phyloP scores from a whole-genome alignment of 768 basidiomycete species.

The Gautieria morchelliformis region DNA sequence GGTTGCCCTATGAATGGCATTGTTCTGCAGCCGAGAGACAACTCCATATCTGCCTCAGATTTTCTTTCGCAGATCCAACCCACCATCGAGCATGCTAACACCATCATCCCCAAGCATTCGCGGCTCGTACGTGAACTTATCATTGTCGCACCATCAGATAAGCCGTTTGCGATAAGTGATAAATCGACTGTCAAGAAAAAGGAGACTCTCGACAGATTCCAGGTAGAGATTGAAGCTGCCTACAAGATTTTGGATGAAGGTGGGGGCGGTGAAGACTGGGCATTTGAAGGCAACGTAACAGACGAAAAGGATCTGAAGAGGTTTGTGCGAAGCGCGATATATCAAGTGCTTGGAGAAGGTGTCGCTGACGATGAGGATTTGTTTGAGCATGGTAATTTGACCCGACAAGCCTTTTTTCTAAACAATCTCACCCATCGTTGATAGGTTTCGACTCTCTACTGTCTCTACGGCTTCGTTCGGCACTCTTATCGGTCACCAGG shows the following conservation, averaged over 20 bases:
- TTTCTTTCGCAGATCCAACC: slow-evolving; percentile 12
- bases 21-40: slow-evolving; percentile 9
- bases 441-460: too few species aligned
- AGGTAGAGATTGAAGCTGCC: neutral
- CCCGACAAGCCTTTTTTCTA: neutral
- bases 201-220: slow-evolving; percentile 5
- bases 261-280: neutral
- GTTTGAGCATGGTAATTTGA: neutral
- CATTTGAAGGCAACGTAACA: neutral
- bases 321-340: neutral
- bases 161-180: slow-evolving; percentile 16
- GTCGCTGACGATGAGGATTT: neutral
- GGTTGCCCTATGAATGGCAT: slow-evolving; percentile 18
- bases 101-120: slow-evolving; percentile 19
- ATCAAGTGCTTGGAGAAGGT: neutral
- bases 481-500: too few species aligned
- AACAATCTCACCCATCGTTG: neutral
- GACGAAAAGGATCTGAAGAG: neutral
- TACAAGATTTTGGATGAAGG: neutral
- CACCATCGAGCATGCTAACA: slow-evolving; percentile 17
- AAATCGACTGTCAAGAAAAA: slow-evolving; percentile 11
- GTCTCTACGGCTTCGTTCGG: too few species aligned
- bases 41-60: neutral
- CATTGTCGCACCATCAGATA: slow-evolving; percentile 13
- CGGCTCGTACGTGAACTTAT: slow-evolving; percentile 17